A percentile compares a stretch with the other conserved stretches of the same genome.
These are phyloP conservation scores for Bromus sterilis DNA, from an alignment of 176 grass and related monocot species.

Conservation along the genomic window DNA sequence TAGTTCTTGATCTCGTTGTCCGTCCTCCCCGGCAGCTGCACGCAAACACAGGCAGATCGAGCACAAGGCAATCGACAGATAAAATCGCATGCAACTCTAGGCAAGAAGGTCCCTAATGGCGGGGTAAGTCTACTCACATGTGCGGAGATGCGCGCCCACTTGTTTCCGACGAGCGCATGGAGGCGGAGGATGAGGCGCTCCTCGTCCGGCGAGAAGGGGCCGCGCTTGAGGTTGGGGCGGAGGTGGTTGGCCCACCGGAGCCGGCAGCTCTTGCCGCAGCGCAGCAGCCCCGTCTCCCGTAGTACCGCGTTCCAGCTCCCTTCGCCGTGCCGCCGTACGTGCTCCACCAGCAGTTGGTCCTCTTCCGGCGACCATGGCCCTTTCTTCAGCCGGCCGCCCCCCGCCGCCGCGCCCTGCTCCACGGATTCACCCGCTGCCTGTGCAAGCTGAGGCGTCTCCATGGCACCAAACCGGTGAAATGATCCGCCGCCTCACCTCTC, in stretches of 20 bases:
- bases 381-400: conserved; percentile 48
- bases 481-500: not conserved
- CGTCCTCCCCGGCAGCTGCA: conserved; percentile 51
- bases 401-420: not conserved
- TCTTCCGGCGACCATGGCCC: conserved; percentile 93
- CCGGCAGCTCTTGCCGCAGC: conserved; percentile 91
- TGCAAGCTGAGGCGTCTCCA: not conserved
- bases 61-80: not conserved
- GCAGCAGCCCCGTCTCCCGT: conserved; percentile 28
- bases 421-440: not conserved
- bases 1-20: conserved; percentile 96
- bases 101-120: not conserved
- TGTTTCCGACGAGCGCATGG: not conserved
- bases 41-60: not conserved
- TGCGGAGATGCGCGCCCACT: conserved; percentile 17
- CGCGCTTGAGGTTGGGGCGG: conserved; percentile 78
- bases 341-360: conserved; percentile 33
- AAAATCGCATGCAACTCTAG: not conserved
- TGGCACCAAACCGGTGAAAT: not conserved
- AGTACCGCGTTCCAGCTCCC: conserved; percentile 62
- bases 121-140: conserved; percentile 25
- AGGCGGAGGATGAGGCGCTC: conserved; percentile 39
- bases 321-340: conserved; percentile 44
- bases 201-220: conserved; percentile 61
- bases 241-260: conserved; percentile 79